phyloP scores from a whole-genome alignment of 257 asterid species.

The Penstemon barbatus region DNA sequence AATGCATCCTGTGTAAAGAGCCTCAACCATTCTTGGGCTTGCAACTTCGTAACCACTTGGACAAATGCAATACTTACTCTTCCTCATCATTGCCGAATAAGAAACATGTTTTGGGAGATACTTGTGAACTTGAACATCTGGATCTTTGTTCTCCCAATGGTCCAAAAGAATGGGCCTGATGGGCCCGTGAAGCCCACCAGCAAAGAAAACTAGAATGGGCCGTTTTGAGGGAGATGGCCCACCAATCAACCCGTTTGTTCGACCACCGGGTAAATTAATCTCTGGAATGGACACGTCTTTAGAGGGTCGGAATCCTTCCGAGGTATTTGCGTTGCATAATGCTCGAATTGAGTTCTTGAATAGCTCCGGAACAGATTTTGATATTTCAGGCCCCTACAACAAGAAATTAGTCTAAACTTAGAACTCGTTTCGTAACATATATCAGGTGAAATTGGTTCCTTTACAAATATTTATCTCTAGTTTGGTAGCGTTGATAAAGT shows the following conservation, averaged over 20 bases:
- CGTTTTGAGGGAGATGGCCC: slow-evolving; percentile 79
- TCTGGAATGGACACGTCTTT: slow-evolving; percentile 85
- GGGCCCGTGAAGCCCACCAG: slow-evolving; percentile 89
- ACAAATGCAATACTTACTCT: slow-evolving; percentile 73
- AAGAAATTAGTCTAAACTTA: slow-evolving; percentile 6
- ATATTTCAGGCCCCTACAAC: slow-evolving; percentile 73
- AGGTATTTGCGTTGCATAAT: slow-evolving; percentile 75
- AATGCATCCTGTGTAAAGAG: slow-evolving; percentile 69
- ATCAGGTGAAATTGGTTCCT: no score
- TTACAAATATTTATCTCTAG: no score
- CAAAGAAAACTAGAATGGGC: slow-evolving; percentile 62
- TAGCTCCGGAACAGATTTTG: slow-evolving; percentile 58
- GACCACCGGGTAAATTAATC: slow-evolving; percentile 67
- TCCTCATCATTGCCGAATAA: slow-evolving; percentile 58
- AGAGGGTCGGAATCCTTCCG: slow-evolving; percentile 68
- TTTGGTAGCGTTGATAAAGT: no score
- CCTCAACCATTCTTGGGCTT: slow-evolving; percentile 85
- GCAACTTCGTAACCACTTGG: slow-evolving; percentile 87
- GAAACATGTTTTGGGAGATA: slow-evolving; percentile 68
- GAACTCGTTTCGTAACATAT: neutral
- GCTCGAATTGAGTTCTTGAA: slow-evolving; percentile 76
- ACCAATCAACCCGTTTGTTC: slow-evolving; percentile 60
- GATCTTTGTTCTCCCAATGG: slow-evolving; percentile 81
- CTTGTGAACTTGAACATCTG: slow-evolving; percentile 56
- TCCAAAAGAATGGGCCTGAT: slow-evolving; percentile 70